A percentile compares a stretch with the other conserved stretches of the same genome.
These are phyloP conservation scores for Trichoderma oligosporum DNA, from an alignment of 2,329 filamentous ascomycete species.

Conservation along the genomic window DNA sequence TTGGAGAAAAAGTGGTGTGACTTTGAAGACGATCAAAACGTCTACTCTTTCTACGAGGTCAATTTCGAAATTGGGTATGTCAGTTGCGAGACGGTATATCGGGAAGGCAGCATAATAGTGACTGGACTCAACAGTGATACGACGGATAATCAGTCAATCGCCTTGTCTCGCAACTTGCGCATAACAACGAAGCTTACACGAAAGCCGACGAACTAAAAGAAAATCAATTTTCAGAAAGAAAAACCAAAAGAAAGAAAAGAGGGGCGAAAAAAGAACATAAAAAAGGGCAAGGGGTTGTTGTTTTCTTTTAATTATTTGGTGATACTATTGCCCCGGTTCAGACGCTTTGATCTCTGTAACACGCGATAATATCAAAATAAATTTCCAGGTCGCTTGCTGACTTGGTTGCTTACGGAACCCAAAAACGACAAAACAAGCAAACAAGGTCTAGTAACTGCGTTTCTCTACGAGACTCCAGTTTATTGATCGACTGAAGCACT, in stretches of 20 bases:
- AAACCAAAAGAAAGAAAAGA: too few species aligned
- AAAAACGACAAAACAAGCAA: too few species aligned
- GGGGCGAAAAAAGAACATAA: not conserved
- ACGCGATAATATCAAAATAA: constrained; percentile 4
- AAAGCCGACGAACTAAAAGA: not conserved
- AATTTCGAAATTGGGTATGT: not conserved
- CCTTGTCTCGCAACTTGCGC: not conserved
- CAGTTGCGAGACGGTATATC: not conserved
- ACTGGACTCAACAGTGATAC: not conserved
- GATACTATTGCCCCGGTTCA: not conserved
- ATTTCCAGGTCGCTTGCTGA: too few species aligned
- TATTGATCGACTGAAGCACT: constrained; percentile 4
- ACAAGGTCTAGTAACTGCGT: too few species aligned
- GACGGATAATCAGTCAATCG: not conserved
- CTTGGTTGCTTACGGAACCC: too few species aligned
- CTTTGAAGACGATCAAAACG: not conserved
- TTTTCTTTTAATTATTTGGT: not conserved
- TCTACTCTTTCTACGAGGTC: not conserved
- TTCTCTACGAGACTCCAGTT: not conserved
- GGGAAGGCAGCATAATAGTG: not conserved
- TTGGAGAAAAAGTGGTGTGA: not conserved
- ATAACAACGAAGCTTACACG: not conserved
- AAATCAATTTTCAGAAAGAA: too few species aligned
- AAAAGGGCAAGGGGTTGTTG: not conserved
- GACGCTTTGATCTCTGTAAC: constrained; percentile 8